phyloP scores from a whole-genome alignment of 257 asterid genomes.

The Solanum pinnatisectum region DNA sequence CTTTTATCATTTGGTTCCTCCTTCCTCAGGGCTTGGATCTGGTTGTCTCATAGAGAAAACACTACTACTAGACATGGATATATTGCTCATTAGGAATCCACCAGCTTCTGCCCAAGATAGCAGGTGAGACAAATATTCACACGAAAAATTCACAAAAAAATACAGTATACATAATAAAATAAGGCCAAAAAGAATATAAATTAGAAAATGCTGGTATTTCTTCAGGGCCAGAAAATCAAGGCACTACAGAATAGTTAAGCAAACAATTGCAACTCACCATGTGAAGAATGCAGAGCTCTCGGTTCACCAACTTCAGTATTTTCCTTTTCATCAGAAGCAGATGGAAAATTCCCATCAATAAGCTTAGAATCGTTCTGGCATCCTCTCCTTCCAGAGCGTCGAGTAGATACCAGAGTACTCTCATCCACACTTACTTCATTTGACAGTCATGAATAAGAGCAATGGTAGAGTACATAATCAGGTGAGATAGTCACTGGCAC shows the following conservation, averaged over 20 bases:
- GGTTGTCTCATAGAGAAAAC: neutral
- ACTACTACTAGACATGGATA: neutral
- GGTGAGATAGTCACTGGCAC: neutral
- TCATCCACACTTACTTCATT: slow-evolving; percentile 45
- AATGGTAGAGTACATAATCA: neutral
- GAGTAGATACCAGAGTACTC: slow-evolving; percentile 36
- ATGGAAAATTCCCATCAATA: slow-evolving; percentile 36
- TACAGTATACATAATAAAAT: neutral
- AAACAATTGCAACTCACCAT: slow-evolving; percentile 25
- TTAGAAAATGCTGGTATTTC: neutral
- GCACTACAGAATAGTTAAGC: neutral
- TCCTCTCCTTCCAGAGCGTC: slow-evolving; percentile 63
- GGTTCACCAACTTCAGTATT: slow-evolving; percentile 34
- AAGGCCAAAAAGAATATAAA: neutral
- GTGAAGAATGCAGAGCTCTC: slow-evolving; percentile 20
- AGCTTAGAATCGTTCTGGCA: slow-evolving; percentile 40
- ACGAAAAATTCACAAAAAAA: neutral
- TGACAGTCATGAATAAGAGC: slow-evolving; percentile 24
- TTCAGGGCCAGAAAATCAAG: neutral
- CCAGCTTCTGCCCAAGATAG: neutral
- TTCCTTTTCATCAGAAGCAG: slow-evolving; percentile 38
- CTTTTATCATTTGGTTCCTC: neutral
- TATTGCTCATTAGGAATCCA: neutral
- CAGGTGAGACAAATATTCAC: neutral
- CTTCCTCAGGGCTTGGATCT: neutral